Base-by-base conservation (phyloP, 2,329 filamentous ascomycete genomes). In the Fusarium papillatum region DNA sequence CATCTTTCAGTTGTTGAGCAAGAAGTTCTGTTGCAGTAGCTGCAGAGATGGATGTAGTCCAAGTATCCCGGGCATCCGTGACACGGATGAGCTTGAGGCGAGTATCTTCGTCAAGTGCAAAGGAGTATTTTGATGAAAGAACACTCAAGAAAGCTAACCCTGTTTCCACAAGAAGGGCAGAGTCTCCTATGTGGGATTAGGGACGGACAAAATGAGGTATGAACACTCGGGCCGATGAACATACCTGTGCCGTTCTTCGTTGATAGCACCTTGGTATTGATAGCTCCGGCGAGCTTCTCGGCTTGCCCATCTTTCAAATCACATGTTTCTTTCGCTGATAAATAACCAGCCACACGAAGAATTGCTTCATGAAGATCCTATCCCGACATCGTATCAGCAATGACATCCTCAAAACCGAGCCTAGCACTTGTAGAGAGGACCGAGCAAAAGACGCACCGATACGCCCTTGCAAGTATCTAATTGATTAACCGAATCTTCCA, bases 1-100 rank as follows among this genome's bases (percentile, higher is more conserved):
- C 64, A 13, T 31, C 34, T 9, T 69, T 17, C 7, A 85, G 62
- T 2, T 83, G 79, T 2, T 73, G 24, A 1, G 78, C 53, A 7
- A 89, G 73, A 2, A 89, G 72, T 3, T 60, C 43, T 1, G 48
- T 46, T 1, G 88, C 85, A 1, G 77, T 62, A 0, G 62, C n/a
- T 7, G 82, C 78, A 2, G 84, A 80, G 4, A 76, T 63, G 2
- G 68, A 19, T 2, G 84, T 86, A 6, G 84, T 84, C 87, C 86
- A 88, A n/a, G 79, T 70, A 39, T 85, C 83, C 5, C 57, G 55
- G 8, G 73, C 16, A 53, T 85, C 75, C 16, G 81, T 83, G 61
- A 83, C 81, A 4, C 84, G 80, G 19, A 81, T 76, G 16, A 85
- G 39, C 39, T 75, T 76, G 26, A 86, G 65, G 6, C 87, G 79